Evolutionary conservation across 1,284 basidiomycete genomes (phyloP).

Genomic region (Lentinula novae-zelandiae): DNA sequence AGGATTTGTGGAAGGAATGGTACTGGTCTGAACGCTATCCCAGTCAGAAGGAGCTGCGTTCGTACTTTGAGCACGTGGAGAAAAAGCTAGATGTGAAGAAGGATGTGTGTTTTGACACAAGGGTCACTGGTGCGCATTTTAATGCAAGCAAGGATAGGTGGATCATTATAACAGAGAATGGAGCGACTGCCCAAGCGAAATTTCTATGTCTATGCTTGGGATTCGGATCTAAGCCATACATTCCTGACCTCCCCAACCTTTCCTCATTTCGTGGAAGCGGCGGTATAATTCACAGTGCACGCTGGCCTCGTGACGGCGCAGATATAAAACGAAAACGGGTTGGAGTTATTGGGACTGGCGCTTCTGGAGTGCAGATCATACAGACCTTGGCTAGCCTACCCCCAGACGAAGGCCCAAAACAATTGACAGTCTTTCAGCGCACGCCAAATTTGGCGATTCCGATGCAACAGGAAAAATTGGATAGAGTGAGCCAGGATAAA

Average conservation of each 20-base stretch:
- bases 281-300: conserved; percentile 19
- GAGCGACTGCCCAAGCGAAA: conserved; percentile 15
- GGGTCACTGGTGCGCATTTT: conserved; percentile 21
- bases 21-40: conserved; percentile 23
- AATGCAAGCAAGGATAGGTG: conserved; percentile 19
- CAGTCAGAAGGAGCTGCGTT: conserved; percentile 18
- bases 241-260: conserved; percentile 20
- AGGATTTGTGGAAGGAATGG: conserved; percentile 26
- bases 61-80: conserved; percentile 23
- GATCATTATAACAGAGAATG: conserved; percentile 20
- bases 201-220: conserved; percentile 23
- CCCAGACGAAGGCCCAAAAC: conserved; percentile 14
- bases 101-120: conserved; percentile 23
- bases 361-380: conserved; percentile 25
- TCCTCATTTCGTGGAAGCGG: conserved; percentile 21
- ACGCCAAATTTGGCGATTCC: conserved; percentile 24
- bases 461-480: conserved; percentile 19
- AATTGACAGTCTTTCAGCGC: conserved; percentile 25
- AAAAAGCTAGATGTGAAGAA: conserved; percentile 24
- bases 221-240: conserved; percentile 22
- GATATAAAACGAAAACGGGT: conserved; percentile 22
- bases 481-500: conserved; percentile 14
- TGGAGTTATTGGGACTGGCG: conserved; percentile 26
- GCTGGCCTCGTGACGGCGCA: conserved; percentile 22
- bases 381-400: conserved; percentile 18